Percentiles rank a stretch among this genome's conserved stretches.
phyloP scores from a whole-genome alignment of 2,329 filamentous ascomycete genomes.

The Colletotrichum sp. region DNA sequence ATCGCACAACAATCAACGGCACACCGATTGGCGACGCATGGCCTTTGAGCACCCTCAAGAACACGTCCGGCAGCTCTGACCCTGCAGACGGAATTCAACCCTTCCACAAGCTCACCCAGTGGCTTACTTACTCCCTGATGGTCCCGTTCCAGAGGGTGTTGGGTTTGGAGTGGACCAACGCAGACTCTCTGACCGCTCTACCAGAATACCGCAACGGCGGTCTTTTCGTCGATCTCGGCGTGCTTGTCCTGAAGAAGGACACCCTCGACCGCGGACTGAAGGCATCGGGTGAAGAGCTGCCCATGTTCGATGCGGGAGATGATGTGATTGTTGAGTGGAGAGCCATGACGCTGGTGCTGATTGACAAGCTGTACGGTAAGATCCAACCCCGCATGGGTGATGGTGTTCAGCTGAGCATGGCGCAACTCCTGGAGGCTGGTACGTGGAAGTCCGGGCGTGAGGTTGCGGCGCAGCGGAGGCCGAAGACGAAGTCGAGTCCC shows the following conservation, averaged over 20 bases:
- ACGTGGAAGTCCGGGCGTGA: slow-evolving; percentile 75
- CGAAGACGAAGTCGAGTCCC: slow-evolving; percentile 81
- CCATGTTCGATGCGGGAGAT: slow-evolving; percentile 63
- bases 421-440: slow-evolving; percentile 58
- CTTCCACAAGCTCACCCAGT: slow-evolving; percentile 94
- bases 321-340: slow-evolving; percentile 71
- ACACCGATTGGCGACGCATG: slow-evolving; percentile 55
- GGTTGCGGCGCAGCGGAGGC: slow-evolving; percentile 78
- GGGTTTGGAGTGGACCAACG: slow-evolving; percentile 80
- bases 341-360: slow-evolving; percentile 65
- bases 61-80: slow-evolving; percentile 1
- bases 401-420: slow-evolving; percentile 45
- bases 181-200: slow-evolving; percentile 83
- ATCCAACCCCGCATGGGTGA: slow-evolving; percentile 43
- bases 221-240: slow-evolving; percentile 82
- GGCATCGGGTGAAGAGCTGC: slow-evolving; percentile 54
- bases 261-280: slow-evolving; percentile 75
- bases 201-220: slow-evolving; percentile 95
- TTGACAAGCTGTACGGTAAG: slow-evolving; percentile 58
- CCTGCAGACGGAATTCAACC: slow-evolving; percentile 66
- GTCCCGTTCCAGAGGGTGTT: slow-evolving; percentile 85
- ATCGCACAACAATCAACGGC: slow-evolving; percentile 54
- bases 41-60: slow-evolving; percentile 40
- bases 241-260: slow-evolving; percentile 75
- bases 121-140: slow-evolving; percentile 94